Evolutionary conservation across 257 asterid genomes (phyloP).

Genomic region (Jaltomata sinuosa): DNA sequence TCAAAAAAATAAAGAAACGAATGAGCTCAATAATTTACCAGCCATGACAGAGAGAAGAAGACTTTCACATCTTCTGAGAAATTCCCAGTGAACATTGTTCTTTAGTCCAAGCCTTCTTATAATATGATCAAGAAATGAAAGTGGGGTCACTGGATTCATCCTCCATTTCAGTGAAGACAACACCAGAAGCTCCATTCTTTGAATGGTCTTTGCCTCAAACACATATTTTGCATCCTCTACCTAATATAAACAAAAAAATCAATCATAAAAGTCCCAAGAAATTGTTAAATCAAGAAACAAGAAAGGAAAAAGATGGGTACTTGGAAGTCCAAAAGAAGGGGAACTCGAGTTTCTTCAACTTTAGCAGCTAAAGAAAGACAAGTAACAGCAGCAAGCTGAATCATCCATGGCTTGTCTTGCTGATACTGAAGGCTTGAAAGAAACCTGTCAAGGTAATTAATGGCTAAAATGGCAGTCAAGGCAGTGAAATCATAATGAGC

Average conservation of each 20-base stretch:
- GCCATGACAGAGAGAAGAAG: slow-evolving; percentile 54
- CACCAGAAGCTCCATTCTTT: slow-evolving; percentile 84
- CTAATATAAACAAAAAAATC: slow-evolving; percentile 10
- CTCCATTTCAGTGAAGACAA: slow-evolving; percentile 74
- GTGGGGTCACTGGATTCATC: slow-evolving; percentile 93
- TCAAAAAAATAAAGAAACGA: not conserved
- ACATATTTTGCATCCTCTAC: slow-evolving; percentile 48
- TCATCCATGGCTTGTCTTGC: slow-evolving; percentile 76
- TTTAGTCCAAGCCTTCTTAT: slow-evolving; percentile 65
- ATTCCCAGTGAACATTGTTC: slow-evolving; percentile 42
- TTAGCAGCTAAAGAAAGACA: slow-evolving; percentile 91
- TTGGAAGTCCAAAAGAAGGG: slow-evolving; percentile 84
- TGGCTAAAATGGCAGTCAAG: slow-evolving; percentile 61
- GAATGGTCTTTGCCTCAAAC: slow-evolving; percentile 74
- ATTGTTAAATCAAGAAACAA: not conserved
- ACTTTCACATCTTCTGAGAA: slow-evolving; percentile 49
- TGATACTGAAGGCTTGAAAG: slow-evolving; percentile 28
- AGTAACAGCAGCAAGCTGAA: slow-evolving; percentile 72
- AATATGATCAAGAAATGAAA: slow-evolving; percentile 74
- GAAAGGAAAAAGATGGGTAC: slow-evolving; percentile 17
- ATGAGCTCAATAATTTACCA: slow-evolving; percentile 30
- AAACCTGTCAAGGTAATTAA: slow-evolving; percentile 69
- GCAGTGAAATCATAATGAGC: slow-evolving; percentile 54
- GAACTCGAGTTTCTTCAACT: slow-evolving; percentile 76
- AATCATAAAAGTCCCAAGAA: not conserved